Conservation (phyloP, 805 yeast species). For the Citeromyces nyonsensis region DNA sequence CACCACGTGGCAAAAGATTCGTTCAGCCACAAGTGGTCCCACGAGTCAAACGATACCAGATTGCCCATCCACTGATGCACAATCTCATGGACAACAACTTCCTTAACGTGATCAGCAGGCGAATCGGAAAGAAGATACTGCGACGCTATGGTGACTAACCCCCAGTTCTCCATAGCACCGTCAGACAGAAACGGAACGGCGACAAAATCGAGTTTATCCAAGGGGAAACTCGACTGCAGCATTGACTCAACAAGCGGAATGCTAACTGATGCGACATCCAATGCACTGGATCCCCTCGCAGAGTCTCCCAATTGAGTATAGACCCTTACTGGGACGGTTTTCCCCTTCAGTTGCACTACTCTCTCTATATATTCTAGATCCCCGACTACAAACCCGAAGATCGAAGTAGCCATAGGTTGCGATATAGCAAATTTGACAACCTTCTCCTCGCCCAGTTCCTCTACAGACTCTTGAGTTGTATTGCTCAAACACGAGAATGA, state of each 20-base stretch:
- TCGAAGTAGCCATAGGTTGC: conserved; percentile 44
- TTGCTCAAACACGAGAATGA: conserved; percentile 38
- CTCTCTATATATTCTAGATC: conserved; percentile 40
- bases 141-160: conserved; percentile 66
- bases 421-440: conserved; percentile 31
- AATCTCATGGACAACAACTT: conserved; percentile 78
- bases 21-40: conserved; percentile 83
- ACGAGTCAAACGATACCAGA: conserved; percentile 83
- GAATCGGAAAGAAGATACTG: conserved; percentile 57
- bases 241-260: conserved; percentile 30
- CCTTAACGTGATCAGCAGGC: conserved; percentile 63
- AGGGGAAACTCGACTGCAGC: too few species aligned
- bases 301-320: conserved; percentile 41
- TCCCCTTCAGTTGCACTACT: conserved; percentile 10
- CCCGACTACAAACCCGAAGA: conserved; percentile 57
- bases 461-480: conserved; percentile 17
- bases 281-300: conserved; percentile 28
- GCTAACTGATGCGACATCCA: conserved; percentile 27
- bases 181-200: conserved; percentile 77
- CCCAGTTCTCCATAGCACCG: conserved; percentile 87
- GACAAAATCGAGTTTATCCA: conserved; percentile 72
- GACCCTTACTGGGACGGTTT: conserved; percentile 29
- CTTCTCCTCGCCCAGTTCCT: conserved; percentile 11
- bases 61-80: conserved; percentile 92
- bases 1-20: conserved; percentile 89